A percentile compares a stretch with the other conserved stretches of the same genome.
phyloP scores from a whole-genome alignment of 1,284 basidiomycete genomes.

The Pseudozyma tsukubaensis region DNA sequence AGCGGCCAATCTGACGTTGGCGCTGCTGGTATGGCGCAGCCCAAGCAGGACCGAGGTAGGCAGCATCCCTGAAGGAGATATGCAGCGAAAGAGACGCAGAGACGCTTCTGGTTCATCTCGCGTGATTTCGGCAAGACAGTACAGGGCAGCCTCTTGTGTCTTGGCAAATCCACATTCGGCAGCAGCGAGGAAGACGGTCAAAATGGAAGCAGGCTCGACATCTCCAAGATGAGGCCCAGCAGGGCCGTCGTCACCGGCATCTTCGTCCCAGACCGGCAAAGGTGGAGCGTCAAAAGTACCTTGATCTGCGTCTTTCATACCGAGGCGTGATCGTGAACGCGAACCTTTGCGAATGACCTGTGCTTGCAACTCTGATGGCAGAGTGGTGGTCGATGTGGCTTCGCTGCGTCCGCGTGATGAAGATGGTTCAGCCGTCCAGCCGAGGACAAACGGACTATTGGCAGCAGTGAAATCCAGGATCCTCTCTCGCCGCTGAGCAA shows the following conservation, averaged over 20 bases:
- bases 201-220: slow-evolving; percentile 16
- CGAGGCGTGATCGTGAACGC: slow-evolving; percentile 30
- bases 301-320: slow-evolving; percentile 23
- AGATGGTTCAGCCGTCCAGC: neutral
- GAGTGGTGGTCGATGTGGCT: neutral
- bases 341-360: slow-evolving; percentile 49
- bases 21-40: slow-evolving; percentile 43
- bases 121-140: slow-evolving; percentile 54
- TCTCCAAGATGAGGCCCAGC: slow-evolving; percentile 7
- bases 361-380: slow-evolving; percentile 26
- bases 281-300: slow-evolving; percentile 17
- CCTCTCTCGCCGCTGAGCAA: slow-evolving; percentile 34
- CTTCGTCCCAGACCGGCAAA: slow-evolving; percentile 43
- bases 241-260: slow-evolving; percentile 16
- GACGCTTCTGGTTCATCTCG: slow-evolving; percentile 44
- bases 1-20: slow-evolving; percentile 59
- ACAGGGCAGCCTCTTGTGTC: slow-evolving; percentile 59
- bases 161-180: slow-evolving; percentile 57
- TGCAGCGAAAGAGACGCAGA: slow-evolving; percentile 30
- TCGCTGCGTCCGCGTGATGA: slow-evolving; percentile 23
- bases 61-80: slow-evolving; percentile 47
- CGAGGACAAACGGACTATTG: slow-evolving; percentile 31
- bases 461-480: slow-evolving; percentile 35
- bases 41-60: slow-evolving; percentile 57
- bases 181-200: slow-evolving; percentile 48